Evolutionary conservation across 176 grass and related monocot species (phyloP).

Genomic region (Eleusine indica): DNA sequence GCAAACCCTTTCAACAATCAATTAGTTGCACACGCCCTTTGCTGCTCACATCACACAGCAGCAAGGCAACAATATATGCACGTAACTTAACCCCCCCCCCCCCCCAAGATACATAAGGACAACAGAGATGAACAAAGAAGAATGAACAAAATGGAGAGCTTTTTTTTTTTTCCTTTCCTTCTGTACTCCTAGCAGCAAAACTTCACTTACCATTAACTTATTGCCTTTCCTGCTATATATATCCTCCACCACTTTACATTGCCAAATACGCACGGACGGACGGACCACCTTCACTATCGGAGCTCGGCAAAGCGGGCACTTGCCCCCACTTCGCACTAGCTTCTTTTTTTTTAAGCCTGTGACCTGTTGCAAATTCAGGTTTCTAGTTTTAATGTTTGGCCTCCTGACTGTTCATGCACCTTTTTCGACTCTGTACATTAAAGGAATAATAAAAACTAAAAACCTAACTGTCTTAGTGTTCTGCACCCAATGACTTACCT

Average conservation of each 20-base stretch:
- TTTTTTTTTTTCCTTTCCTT: background rate
- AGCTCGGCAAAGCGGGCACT: constrained; percentile 93
- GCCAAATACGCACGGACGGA: constrained; percentile 89
- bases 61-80: constrained; percentile 43
- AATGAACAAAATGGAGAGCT: constrained; percentile 16
- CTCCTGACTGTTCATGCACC: background rate
- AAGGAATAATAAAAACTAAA: too few species aligned
- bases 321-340: constrained; percentile 76
- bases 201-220: constrained; percentile 47
- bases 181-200: constrained; percentile 50
- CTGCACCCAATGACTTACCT: too few species aligned
- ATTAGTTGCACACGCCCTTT: constrained; percentile 48
- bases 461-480: too few species aligned
- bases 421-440: background rate
- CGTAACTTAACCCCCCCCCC: background rate
- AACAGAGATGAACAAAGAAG: constrained; percentile 22
- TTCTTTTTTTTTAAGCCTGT: constrained; percentile 14
- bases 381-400: background rate
- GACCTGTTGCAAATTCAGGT: background rate
- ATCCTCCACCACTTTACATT: constrained; percentile 46
- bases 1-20: constrained; percentile 51
- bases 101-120: constrained; percentile 42
- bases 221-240: constrained; percentile 42
- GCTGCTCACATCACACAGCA: constrained; percentile 12
- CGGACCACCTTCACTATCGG: constrained; percentile 89